Conservation (phyloP, 305 asterid species). For the Solanum hybrid region DNA sequence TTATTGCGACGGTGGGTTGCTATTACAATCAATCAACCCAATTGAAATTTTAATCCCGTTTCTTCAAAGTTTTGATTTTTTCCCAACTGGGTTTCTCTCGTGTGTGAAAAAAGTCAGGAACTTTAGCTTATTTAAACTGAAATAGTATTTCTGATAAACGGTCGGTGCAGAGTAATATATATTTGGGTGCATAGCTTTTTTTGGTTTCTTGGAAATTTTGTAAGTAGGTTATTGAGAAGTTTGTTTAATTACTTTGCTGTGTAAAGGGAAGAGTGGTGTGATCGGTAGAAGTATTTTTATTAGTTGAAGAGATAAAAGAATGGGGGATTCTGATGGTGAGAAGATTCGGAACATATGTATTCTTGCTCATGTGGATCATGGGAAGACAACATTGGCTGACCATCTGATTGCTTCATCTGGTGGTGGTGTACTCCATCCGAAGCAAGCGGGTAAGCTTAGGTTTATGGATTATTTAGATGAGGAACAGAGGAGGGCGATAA, state of each 20-base stretch:
- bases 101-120: not conserved
- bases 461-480: conserved; percentile 95
- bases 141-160: not conserved
- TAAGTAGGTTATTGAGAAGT: not conserved
- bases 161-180: too few species aligned
- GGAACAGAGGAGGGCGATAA: conserved; percentile 93
- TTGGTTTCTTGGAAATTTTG: not conserved
- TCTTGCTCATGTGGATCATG: conserved; percentile 97
- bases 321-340: conserved; percentile 19
- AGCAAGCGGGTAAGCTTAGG: conserved; percentile 92
- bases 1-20: not conserved
- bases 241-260: not conserved
- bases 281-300: not conserved
- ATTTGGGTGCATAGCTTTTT: not conserved
- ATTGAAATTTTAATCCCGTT: too few species aligned
- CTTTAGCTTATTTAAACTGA: not conserved
- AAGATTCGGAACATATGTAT: conserved; percentile 72
- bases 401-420: conserved; percentile 82
- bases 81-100: not conserved
- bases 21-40: not conserved
- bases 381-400: conserved; percentile 92
- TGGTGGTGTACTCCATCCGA: conserved; percentile 92
- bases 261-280: not conserved
- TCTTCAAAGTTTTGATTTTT: not conserved
- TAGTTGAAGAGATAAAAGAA: not conserved